Percentiles rank a stretch among this genome's conserved stretches.
phyloP scores from a whole-genome alignment of 2,329 filamentous ascomycete genomes.

The Neospermospora avenae region DNA sequence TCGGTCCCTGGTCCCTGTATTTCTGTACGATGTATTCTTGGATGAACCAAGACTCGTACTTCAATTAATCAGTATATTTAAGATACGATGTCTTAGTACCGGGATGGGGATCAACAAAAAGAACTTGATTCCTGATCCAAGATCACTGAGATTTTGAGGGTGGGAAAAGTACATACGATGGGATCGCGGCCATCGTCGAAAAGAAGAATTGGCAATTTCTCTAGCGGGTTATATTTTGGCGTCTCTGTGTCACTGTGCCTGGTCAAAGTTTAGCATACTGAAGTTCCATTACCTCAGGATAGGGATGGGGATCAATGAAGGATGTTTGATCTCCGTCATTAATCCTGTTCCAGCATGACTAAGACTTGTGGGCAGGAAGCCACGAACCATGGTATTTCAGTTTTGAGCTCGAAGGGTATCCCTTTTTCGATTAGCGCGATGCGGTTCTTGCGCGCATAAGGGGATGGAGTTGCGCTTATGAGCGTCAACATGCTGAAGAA shows the following conservation, averaged over 20 bases:
- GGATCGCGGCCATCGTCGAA: constrained; percentile 16
- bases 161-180: no score
- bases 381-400: constrained; percentile 16
- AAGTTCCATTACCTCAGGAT: no score
- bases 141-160: no score
- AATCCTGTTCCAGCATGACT: no score
- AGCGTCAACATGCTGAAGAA: constrained; percentile 11
- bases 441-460: constrained; percentile 20
- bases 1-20: constrained; percentile 12
- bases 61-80: no score
- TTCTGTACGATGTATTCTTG: constrained; percentile 19
- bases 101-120: no score
- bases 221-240: constrained; percentile 18
- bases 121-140: no score
- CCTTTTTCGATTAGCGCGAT: constrained; percentile 15
- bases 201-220: constrained; percentile 19
- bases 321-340: no score
- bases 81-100: no score
- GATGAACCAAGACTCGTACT: constrained; percentile 20
- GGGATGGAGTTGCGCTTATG: constrained; percentile 15
- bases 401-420: constrained; percentile 14
- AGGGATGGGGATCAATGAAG: no score
- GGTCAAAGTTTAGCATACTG: no score
- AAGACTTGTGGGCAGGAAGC: no score
- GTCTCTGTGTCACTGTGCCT: constrained; percentile 14